Base-by-base conservation (phyloP, 148 eudicot species). In the Fallopia convolvulus region DNA sequence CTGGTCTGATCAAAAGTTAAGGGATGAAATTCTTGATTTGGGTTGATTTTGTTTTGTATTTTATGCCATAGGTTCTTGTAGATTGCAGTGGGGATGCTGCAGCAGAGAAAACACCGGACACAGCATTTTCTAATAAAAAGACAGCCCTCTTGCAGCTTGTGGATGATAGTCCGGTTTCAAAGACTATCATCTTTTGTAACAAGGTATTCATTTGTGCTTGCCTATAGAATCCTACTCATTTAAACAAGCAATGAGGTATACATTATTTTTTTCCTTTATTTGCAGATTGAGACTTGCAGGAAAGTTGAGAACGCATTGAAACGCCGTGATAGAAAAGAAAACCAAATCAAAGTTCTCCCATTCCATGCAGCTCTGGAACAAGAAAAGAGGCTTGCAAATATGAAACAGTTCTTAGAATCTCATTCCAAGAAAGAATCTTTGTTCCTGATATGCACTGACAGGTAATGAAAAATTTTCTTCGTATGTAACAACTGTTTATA, bases 221-320 rank as follows among this genome's bases (percentile, higher is more conserved):
- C 18, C 46, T 68, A 17, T 36, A 36, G 21, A 36, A 2, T 36
- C 9, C 9, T 36, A 66, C 46, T 68, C 20, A 32, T 36, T 14
- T 46, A 68, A 33, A 21, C 44, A 17, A 36, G 10, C 12, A 11
- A 30, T 32, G 14, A 68, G 76, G 58, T 21, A 58, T 75, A 26
- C 78, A 32, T 40, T 11, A 26, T 76, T 55, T 21, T n/a, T 46
- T 9, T 77, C 39, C 77, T 5, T 15, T 60, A 20, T 78, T 42
- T 85, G 81, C 83, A 95, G 99, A 95, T 95, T 58, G 99, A 95
- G 82, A 95, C 97, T 42, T 95, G 99, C 85, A 88, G 99, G 83
- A 91, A 92, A 79, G 97, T 95, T 78, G 99, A 95, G 75, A 95
- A 95, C 82, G 88, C 85, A 71, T 86, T 95, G 79, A 91, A 83